Evolutionary conservation across 495 filamentous ascomycete species (phyloP).

Genomic region (Cladorrhinum samala): DNA sequence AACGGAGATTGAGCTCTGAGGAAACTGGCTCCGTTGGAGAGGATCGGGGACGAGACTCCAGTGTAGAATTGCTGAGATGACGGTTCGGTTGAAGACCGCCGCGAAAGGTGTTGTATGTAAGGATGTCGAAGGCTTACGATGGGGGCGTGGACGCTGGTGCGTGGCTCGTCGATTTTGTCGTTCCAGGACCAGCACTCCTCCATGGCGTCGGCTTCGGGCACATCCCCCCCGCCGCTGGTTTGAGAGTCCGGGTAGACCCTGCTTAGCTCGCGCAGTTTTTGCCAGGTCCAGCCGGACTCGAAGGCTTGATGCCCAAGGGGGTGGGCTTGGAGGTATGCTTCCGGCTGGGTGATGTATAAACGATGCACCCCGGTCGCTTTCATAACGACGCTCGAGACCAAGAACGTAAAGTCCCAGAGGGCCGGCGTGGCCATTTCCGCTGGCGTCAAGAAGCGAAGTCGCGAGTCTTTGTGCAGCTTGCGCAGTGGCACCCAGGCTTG

Average conservation of each 20-base stretch:
- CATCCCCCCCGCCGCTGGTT: slow-evolving; percentile 31
- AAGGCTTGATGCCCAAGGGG: slow-evolving; percentile 43
- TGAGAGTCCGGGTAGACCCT: slow-evolving; percentile 45
- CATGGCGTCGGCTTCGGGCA: slow-evolving; percentile 52
- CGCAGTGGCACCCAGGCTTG: slow-evolving; percentile 61
- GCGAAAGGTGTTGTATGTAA: slow-evolving; percentile 27
- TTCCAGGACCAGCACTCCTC: slow-evolving; percentile 51
- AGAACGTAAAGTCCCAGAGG: slow-evolving; percentile 61
- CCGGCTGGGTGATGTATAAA: slow-evolving; percentile 59
- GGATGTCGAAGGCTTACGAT: slow-evolving; percentile 34
- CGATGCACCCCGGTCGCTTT: slow-evolving; percentile 50
- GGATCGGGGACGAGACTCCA: slow-evolving; percentile 26
- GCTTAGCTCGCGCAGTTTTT: slow-evolving; percentile 51
- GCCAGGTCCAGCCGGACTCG: slow-evolving; percentile 54
- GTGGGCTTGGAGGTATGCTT: slow-evolving; percentile 56
- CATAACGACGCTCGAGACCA: slow-evolving; percentile 59
- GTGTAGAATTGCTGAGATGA: slow-evolving; percentile 32
- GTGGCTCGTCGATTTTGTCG: slow-evolving; percentile 48
- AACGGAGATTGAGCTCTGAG: slow-evolving; percentile 32
- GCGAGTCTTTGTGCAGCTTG: slow-evolving; percentile 62
- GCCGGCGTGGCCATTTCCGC: slow-evolving; percentile 61
- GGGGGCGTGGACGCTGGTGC: slow-evolving; percentile 25
- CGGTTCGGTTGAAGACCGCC: slow-evolving; percentile 30
- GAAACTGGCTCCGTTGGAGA: slow-evolving; percentile 20
- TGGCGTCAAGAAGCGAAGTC: slow-evolving; percentile 56